Evolutionary conservation across 2,329 filamentous ascomycete genomes (phyloP).

Genomic region (Pestalotiopsis sp.): DNA sequence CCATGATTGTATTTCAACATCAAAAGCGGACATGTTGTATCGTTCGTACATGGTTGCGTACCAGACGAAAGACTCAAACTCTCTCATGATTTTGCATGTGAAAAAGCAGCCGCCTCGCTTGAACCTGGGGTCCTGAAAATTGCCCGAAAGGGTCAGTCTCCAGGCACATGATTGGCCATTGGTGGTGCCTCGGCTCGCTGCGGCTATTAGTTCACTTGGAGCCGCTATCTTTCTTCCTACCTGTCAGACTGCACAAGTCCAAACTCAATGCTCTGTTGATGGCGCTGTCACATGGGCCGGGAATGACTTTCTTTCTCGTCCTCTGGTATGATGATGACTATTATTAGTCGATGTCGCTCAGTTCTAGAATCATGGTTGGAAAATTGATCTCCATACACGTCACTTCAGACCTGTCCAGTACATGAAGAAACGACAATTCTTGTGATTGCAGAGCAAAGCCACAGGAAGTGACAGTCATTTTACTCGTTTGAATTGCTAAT

Average conservation of each 20-base stretch:
- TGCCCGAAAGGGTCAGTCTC: constrained; percentile 6
- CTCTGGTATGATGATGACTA: no score
- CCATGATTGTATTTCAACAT: no score
- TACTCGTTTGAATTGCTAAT: not conserved
- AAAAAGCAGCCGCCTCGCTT: not conserved
- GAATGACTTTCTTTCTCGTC: not conserved
- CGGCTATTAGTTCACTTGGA: not conserved
- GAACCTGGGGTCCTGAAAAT: not conserved
- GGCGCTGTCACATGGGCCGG: not conserved
- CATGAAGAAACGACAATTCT: no score
- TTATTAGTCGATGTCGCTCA: not conserved
- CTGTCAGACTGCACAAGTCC: not conserved
- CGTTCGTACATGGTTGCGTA: no score
- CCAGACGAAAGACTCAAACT: no score
- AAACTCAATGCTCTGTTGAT: not conserved
- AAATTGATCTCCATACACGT: no score
- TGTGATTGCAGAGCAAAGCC: no score
- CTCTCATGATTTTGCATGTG: constrained; percentile 2
- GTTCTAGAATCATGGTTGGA: no score
- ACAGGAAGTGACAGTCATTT: no score
- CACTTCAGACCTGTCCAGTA: no score
- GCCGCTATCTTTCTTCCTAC: not conserved
- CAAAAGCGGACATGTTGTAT: no score
- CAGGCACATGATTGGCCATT: not conserved
- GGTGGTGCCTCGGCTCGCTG: constrained; percentile 2